Evolutionary conservation across 2,329 filamentous ascomycete species (phyloP), one percentile per base, ranked within the genome.

Genomic region (Diaporthe eres): DNA sequence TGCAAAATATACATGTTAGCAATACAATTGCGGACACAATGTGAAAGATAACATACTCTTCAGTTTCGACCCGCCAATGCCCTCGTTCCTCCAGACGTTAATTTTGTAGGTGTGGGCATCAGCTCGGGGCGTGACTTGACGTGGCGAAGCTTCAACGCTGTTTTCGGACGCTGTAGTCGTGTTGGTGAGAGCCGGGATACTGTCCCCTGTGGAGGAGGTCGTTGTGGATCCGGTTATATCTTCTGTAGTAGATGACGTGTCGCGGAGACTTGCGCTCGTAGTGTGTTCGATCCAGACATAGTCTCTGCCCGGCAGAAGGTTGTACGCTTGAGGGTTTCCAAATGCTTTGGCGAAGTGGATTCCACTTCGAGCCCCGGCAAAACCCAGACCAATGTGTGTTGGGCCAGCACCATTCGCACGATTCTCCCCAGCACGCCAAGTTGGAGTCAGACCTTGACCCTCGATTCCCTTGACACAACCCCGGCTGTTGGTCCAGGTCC

Each of bases 401-500:
- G 71, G 71, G 2, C 77, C 78, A 7, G 74, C 60, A 22, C 58
- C 70, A 8, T 49, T 19, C 13, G 71, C 76, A n/a, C 76, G 63
- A n/a, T 61, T 60, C 70, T 76, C 73, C 31, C 77, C 76, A 65
- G 79, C 49, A 1, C 80, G 76, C 80, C 80, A 78, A 7, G 75
- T 77, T 0, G 79, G 78, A 28, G 78, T 78, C 17, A 81, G 76
- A 12, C 79, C 81, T 42, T 82, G 71, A 1, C 77, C 78, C 2
- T 74, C 67, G 10, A 63, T 65, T 0, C 79, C 79, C 4, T 75
- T 74, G 2, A 58, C 37, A 44, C 77, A 79, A 61, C 80, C 79
- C 34, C 79, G 60, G 7, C 76, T 42, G 70, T 82, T 82, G 42
- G 79, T 81, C 70, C 75, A 80, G 1, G 78, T 80, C 1, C 71